Percentiles rank a stretch among this genome's conserved stretches.
phyloP scores from a whole-genome alignment of 306 rosid species.

The Rosa persica region DNA sequence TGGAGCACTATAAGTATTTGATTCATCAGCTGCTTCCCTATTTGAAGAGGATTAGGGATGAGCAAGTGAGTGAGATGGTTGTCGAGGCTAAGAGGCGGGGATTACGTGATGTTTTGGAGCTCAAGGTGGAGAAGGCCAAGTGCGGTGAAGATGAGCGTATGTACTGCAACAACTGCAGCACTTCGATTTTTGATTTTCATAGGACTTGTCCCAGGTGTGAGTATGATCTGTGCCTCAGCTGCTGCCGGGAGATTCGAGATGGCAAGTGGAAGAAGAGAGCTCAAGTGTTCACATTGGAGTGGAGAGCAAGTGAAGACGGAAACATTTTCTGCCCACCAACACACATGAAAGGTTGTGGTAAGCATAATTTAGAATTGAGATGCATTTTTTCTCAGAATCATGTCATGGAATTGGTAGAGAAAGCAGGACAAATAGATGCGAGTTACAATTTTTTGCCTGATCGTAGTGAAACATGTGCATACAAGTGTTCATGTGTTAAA shows the following conservation, averaged over 20 bases:
- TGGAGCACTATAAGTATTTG: conserved; percentile 45
- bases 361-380: conserved; percentile 58
- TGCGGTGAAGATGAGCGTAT: conserved; percentile 47
- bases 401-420: conserved; percentile 47
- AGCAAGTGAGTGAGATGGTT: conserved; percentile 56
- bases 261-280: conserved; percentile 30
- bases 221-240: conserved; percentile 70
- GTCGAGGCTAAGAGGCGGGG: background rate
- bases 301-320: conserved; percentile 59
- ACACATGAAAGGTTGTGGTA: conserved; percentile 42
- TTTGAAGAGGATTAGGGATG: conserved; percentile 54
- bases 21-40: conserved; percentile 59
- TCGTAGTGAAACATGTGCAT: conserved; percentile 15
- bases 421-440: conserved; percentile 48
- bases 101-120: background rate
- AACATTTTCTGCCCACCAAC: conserved; percentile 61
- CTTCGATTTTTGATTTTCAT: conserved; percentile 79
- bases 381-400: conserved; percentile 35
- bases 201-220: conserved; percentile 67
- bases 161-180: conserved; percentile 77
- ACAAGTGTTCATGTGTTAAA: conserved; percentile 47
- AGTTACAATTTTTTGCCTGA: conserved; percentile 28
- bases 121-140: conserved; percentile 5
- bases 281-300: conserved; percentile 33
- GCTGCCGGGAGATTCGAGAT: conserved; percentile 72